Conservation (phyloP, 2,329 filamentous ascomycete species). For the Gremmenia infestans region DNA sequence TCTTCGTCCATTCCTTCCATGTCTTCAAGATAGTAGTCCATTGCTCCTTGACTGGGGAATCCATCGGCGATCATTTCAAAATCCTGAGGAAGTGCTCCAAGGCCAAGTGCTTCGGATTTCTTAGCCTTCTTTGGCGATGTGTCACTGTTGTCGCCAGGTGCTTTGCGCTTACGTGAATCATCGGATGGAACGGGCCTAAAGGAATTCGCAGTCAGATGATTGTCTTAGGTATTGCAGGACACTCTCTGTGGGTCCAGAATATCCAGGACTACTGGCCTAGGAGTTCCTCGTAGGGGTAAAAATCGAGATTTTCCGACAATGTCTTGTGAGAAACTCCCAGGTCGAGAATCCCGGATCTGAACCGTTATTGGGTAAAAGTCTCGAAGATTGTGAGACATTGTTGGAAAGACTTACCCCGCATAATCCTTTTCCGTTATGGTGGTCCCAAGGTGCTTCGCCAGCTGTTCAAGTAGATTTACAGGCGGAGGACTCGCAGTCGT, state of each 20-base stretch:
- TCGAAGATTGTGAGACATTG: not conserved
- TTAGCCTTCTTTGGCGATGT: not conserved
- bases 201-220: not conserved
- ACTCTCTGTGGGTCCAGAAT: not conserved
- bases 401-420: not conserved
- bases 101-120: not conserved
- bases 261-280: not conserved
- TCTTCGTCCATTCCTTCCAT: not conserved
- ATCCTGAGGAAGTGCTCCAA: not conserved
- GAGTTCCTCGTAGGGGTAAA: too few relatives aligned
- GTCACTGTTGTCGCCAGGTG: not conserved
- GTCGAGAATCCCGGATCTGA: too few relatives aligned
- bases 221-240: not conserved
- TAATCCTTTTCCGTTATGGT: not conserved
- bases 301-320: too few relatives aligned
- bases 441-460: conserved; percentile 6
- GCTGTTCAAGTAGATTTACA: conserved; percentile 12
- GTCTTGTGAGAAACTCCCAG: too few relatives aligned
- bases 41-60: not conserved
- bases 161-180: not conserved
- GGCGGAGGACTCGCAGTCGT: not conserved
- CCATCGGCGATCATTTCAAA: not conserved
- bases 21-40: not conserved
- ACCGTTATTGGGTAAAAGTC: not conserved
- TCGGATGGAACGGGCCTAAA: not conserved